A percentile compares a stretch with the other conserved stretches of the same genome.
Conservation (phyloP, 805 yeast genomes). For the Alloascoidea africana region DNA sequence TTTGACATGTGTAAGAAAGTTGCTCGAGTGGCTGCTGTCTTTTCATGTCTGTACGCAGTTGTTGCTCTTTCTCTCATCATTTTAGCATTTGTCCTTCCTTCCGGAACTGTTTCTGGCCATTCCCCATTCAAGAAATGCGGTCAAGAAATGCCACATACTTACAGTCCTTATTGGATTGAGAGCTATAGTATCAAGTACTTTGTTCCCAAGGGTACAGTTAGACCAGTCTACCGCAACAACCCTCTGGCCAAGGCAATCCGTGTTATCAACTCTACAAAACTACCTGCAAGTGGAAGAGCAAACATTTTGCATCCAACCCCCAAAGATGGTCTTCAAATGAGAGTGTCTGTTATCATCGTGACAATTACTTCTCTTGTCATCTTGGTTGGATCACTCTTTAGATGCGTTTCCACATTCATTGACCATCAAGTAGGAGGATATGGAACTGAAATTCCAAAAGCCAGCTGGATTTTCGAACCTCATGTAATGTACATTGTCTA, state of each 20-base stretch:
- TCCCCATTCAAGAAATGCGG: constrained; percentile 6
- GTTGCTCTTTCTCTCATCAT: constrained; percentile 33
- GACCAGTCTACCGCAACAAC: constrained; percentile 24
- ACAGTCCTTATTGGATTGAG: constrained; percentile 70
- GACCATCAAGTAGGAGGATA: constrained; percentile 9
- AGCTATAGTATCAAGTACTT: constrained; percentile 43
- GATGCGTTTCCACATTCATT: constrained; percentile 17
- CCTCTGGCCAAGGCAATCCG: constrained; percentile 31
- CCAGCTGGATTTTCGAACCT: constrained; percentile 32
- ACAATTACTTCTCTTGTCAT: constrained; percentile 9
- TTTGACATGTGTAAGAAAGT: constrained; percentile 39
- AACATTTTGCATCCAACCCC: constrained; percentile 34
- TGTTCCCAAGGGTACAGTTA: constrained; percentile 34
- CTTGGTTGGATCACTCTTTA: constrained; percentile 15
- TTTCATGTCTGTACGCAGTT: constrained; percentile 34
- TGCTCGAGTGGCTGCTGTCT: constrained; percentile 32
- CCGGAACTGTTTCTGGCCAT: constrained; percentile 33
- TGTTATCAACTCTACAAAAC: constrained; percentile 43
- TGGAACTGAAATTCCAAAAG: constrained; percentile 9
- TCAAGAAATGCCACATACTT: constrained; percentile 15
- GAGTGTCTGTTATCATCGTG: constrained; percentile 25
- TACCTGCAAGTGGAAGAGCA: constrained; percentile 22
- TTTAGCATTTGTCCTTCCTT: constrained; percentile 37
- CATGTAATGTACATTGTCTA: constrained; percentile 52
- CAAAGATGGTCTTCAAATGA: constrained; percentile 18